phyloP scores from a whole-genome alignment of 2,329 filamentous ascomycete genomes.

The Simplicillium aogashimaense region DNA sequence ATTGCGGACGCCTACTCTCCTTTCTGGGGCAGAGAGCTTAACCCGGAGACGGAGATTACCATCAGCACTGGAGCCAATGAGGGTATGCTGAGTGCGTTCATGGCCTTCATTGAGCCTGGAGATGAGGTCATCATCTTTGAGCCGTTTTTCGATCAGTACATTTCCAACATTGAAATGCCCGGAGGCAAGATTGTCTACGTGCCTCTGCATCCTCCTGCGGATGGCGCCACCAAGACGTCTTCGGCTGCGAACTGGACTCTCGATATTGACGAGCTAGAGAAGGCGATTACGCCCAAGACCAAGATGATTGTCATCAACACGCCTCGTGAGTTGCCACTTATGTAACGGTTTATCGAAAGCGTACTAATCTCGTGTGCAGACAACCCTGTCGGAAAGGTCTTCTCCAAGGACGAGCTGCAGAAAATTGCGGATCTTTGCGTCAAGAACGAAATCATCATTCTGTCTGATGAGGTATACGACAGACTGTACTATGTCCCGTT shows the following conservation, averaged over 20 bases:
- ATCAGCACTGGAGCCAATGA: conserved; percentile 91
- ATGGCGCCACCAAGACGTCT: conserved; percentile 69
- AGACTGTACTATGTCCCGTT: conserved; percentile 92
- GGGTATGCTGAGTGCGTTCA: conserved; percentile 91
- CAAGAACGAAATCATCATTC: conserved; percentile 86
- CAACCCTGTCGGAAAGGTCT: conserved; percentile 96
- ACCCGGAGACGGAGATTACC: conserved; percentile 87
- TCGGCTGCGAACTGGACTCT: conserved; percentile 84
- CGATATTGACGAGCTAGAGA: conserved; percentile 73
- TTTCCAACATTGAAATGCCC: conserved; percentile 97
- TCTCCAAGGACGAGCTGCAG: conserved; percentile 72
- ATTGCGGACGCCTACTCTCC: conserved; percentile 88
- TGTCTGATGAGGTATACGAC: conserved; percentile 91
- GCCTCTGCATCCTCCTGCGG: conserved; percentile 78
- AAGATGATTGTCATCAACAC: conserved; percentile 94
- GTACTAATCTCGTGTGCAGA: conserved; percentile 32
- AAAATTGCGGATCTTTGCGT: conserved; percentile 82
- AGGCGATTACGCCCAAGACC: conserved; percentile 72
- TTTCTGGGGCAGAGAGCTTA: conserved; percentile 69
- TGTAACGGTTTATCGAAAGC: neutral
- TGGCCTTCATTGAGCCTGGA: conserved; percentile 89
- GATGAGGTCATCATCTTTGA: conserved; percentile 98
- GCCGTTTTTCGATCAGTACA: conserved; percentile 98
- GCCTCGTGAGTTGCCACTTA: conserved; percentile 33
- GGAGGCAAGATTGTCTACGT: conserved; percentile 93